Conservation (phyloP, 441 rosid species). For the Corymbia calophylla region DNA sequence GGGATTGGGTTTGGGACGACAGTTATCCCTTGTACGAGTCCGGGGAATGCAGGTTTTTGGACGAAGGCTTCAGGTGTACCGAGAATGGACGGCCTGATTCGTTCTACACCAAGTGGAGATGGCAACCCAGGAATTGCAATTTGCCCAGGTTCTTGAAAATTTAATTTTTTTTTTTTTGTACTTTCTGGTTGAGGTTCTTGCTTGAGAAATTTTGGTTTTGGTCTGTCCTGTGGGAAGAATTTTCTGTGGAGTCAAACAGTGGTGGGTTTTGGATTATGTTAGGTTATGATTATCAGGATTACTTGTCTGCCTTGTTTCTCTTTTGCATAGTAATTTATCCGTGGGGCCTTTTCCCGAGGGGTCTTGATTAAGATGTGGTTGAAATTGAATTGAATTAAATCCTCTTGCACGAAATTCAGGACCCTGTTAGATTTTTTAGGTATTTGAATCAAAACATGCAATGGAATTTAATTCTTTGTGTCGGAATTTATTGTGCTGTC, state of each 20-base stretch:
- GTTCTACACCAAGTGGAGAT: conserved; percentile 16
- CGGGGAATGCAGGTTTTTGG: conserved; percentile 2
- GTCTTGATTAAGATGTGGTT: background rate
- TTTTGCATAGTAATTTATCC: background rate
- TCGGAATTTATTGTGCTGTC: background rate
- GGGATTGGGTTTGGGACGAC: conserved; percentile 15
- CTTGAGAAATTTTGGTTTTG: background rate
- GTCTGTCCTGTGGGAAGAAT: background rate
- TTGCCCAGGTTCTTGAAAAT: conserved; percentile 6
- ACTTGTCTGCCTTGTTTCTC: background rate
- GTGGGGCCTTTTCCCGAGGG: background rate
- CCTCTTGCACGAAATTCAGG: background rate
- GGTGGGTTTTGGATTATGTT: background rate
- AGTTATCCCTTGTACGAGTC: conserved; percentile 6
- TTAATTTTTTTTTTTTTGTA: background rate
- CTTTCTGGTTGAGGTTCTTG: background rate
- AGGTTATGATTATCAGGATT: background rate
- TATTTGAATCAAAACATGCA: background rate
- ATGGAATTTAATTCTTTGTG: background rate
- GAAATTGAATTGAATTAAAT: background rate
- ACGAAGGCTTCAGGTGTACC: conserved; percentile 2
- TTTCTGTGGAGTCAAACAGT: background rate
- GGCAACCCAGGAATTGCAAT: conserved; percentile 15
- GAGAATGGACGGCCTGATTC: conserved; percentile 14
- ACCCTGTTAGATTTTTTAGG: background rate